Evolutionary conservation across 352 stramenopile genomes (phyloP).

Genomic region (Phytophthora crassamura): DNA sequence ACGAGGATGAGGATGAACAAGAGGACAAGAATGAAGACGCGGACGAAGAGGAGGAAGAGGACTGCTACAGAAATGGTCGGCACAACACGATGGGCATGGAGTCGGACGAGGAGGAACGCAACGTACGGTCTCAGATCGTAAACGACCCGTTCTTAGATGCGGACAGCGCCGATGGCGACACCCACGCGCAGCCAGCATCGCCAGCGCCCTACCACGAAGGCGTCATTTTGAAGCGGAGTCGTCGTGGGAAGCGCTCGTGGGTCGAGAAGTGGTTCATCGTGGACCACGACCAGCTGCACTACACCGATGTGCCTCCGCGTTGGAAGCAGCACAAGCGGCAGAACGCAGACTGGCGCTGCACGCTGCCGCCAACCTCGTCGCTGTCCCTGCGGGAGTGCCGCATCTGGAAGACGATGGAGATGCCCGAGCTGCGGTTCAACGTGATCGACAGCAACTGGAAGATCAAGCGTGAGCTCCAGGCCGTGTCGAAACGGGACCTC

Average conservation of each 20-base stretch:
- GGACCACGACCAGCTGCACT: slow-evolving; percentile 76
- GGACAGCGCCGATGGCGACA: slow-evolving; percentile 38
- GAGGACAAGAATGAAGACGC: slow-evolving; percentile 44
- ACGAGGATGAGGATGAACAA: slow-evolving; percentile 57
- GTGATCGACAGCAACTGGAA: slow-evolving; percentile 82
- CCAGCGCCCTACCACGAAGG: slow-evolving; percentile 60
- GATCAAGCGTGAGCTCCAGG: slow-evolving; percentile 83
- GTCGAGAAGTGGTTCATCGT: slow-evolving; percentile 75
- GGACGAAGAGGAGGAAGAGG: slow-evolving; percentile 45
- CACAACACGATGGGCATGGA: slow-evolving; percentile 55
- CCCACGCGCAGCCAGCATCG: slow-evolving; percentile 34
- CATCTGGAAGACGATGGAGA: slow-evolving; percentile 90
- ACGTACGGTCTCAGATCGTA: slow-evolving; percentile 37
- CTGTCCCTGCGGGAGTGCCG: slow-evolving; percentile 72
- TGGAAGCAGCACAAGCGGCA: slow-evolving; percentile 41
- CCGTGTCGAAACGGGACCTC: slow-evolving; percentile 63
- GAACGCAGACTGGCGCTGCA: slow-evolving; percentile 37
- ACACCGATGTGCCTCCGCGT: slow-evolving; percentile 52
- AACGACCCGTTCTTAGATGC: slow-evolving; percentile 46
- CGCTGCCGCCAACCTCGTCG: slow-evolving; percentile 56
- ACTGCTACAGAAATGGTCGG: slow-evolving; percentile 33
- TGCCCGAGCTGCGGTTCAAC: slow-evolving; percentile 83
- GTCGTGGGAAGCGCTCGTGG: slow-evolving; percentile 74
- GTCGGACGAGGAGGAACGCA: slow-evolving; percentile 45
- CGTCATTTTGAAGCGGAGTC: slow-evolving; percentile 76